These are phyloP conservation scores for Dactylonectria macrodidyma DNA, from an alignment of 2,329 filamentous ascomycete genomes.

Conservation along the genomic window DNA sequence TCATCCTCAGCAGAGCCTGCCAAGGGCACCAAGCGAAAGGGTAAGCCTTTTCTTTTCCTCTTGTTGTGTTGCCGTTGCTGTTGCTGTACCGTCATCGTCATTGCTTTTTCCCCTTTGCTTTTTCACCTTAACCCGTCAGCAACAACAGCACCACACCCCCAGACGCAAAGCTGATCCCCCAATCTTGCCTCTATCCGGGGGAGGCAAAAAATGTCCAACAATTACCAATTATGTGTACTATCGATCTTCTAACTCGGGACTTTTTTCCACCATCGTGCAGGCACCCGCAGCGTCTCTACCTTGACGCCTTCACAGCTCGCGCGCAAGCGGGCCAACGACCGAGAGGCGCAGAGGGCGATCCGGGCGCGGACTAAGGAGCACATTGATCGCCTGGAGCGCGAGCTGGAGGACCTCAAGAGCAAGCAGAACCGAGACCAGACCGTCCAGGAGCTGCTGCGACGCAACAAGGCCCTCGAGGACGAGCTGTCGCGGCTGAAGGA, in stretches of 20 bases:
- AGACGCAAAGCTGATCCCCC: not conserved
- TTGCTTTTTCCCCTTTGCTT: slow-evolving; percentile 12
- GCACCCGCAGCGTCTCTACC: slow-evolving; percentile 85
- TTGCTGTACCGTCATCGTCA: not conserved
- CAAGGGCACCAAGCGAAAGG: slow-evolving; percentile 63
- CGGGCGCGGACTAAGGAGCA: slow-evolving; percentile 88
- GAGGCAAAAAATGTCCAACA: not conserved
- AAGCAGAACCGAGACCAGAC: slow-evolving; percentile 64
- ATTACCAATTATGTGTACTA: too few relatives aligned
- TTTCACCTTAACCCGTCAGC: slow-evolving; percentile 7
- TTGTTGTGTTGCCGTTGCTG: not conserved
- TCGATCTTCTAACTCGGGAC: slow-evolving; percentile 1
- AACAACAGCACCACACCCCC: too few relatives aligned
- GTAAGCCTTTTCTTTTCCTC: slow-evolving; percentile 49
- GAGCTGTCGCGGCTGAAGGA: slow-evolving; percentile 64
- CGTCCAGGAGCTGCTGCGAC: slow-evolving; percentile 66
- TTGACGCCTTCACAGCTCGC: slow-evolving; percentile 90
- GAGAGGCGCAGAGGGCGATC: slow-evolving; percentile 90
- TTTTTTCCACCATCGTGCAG: slow-evolving; percentile 48
- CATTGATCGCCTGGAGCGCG: slow-evolving; percentile 83
- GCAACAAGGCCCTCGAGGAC: slow-evolving; percentile 68
- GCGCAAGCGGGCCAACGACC: slow-evolving; percentile 92
- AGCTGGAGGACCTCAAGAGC: slow-evolving; percentile 79
- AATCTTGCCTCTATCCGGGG: slow-evolving; percentile 8
- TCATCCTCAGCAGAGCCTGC: slow-evolving; percentile 60